Base-by-base conservation (phyloP, 116 monocot genomes). In the Posidonia oceanica region DNA sequence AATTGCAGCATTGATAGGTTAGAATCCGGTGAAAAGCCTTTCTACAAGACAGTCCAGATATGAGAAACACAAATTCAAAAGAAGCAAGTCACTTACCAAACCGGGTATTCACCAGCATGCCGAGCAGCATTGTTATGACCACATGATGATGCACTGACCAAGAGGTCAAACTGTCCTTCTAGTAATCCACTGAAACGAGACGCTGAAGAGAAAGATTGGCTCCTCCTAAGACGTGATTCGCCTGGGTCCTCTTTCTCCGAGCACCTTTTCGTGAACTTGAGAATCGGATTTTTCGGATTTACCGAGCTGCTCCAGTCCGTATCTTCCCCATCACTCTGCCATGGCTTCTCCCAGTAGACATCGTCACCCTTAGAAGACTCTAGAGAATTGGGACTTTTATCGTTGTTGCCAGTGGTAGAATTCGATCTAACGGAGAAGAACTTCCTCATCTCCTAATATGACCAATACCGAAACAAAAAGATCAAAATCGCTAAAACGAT, bases 361-460 rank as follows among this genome's bases (percentile, higher is more conserved):
- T 81, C 79, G 15, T 78, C 68, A 54, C 55, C 68, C 36, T 71
- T 74, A 15, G 54, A 14, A 29, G 52, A 64, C 17, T 69, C 55
- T 21, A 70, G 59, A 54, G 42, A 55, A 36, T 56, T 14, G 15
- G 57, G 71, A 51, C 56, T 76, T 55, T 51, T 77, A 18, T 66
- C 75, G 59, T 66, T 74, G 38, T 54, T 67, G 15, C 3, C 54
- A 12, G 61, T 21, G 12, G 67, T 59, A 41, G 75, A 70, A 44
- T 79, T 85, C 18, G 88, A 82, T 54, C 78, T 73, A 39, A 91
- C 85, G 10, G 81, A 83, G 75, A 88, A 91, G 70, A 91, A 83
- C 57, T 77, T 83, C 74, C 85, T 85, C 91, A 88, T 91, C 66
- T 66, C 44, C 54, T 36, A 48, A 23, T 51, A 54, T 16, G 22